phyloP scores from a whole-genome alignment of 1,284 basidiomycete genomes.

The Afroboletus lepidellus region DNA sequence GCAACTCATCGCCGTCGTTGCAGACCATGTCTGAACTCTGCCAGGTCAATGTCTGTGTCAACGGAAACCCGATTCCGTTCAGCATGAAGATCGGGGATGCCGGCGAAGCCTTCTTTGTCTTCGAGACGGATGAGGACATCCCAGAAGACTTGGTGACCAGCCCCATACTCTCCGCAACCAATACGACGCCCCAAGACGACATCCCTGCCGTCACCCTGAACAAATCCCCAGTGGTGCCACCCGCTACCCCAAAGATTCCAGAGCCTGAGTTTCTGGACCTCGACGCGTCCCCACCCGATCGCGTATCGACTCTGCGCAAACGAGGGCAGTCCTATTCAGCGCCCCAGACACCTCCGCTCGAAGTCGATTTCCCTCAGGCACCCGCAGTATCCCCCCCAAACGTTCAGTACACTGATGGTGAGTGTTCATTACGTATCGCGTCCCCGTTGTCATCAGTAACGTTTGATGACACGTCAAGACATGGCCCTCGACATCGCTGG shows the following conservation, averaged over 20 bases:
- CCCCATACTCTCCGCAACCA: conserved; percentile 75
- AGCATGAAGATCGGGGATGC: conserved; percentile 99
- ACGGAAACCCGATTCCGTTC: conserved; percentile 83
- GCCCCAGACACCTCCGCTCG: conserved; percentile 24
- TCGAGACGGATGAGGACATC: conserved; percentile 94
- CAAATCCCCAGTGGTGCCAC: conserved; percentile 15
- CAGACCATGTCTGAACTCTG: background rate
- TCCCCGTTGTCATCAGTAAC: conserved; percentile 3
- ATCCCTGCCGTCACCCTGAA: conserved; percentile 23
- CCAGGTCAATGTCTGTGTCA: conserved; percentile 81
- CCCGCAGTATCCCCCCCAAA: conserved; percentile 52
- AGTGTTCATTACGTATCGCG: conserved; percentile 36
- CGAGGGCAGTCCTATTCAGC: conserved; percentile 29
- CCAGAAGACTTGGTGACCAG: conserved; percentile 93
- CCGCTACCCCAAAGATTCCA: conserved; percentile 34
- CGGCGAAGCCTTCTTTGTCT: conserved; percentile 98
- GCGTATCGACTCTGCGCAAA: conserved; percentile 16
- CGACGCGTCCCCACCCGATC: conserved; percentile 20
- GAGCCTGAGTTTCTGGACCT: conserved; percentile 34
- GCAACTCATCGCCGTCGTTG: conserved; percentile 2
- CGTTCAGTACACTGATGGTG: conserved; percentile 67
- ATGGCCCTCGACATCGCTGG: conserved; percentile 66
- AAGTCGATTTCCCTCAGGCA: conserved; percentile 21
- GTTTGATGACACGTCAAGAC: conserved; percentile 37
- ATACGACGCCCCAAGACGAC: conserved; percentile 38